Conservation (phyloP, 495 filamentous ascomycete genomes). For the Aspergillus heteromorphus region DNA sequence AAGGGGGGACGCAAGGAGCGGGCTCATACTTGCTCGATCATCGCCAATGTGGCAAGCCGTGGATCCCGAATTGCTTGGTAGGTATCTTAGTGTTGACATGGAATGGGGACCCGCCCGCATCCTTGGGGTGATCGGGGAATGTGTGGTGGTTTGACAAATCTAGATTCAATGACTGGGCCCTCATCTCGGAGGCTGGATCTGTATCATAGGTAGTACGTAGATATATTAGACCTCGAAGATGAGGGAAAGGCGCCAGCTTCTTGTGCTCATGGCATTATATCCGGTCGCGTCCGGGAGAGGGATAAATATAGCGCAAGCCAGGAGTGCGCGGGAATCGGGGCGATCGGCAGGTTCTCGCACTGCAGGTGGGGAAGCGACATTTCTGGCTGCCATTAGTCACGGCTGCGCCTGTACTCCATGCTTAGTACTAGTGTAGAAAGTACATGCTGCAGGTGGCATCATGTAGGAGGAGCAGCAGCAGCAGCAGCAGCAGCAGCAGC, state of each 20-base stretch:
- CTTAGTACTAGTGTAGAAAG: background rate
- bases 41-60: background rate
- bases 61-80: background rate
- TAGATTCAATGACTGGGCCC: too few relatives aligned
- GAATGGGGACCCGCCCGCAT: background rate
- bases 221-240: too few relatives aligned
- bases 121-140: too few relatives aligned
- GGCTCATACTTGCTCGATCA: background rate
- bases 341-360: background rate
- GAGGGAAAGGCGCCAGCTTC: too few relatives aligned
- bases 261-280: too few relatives aligned
- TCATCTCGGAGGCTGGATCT: background rate
- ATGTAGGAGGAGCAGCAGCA: background rate
- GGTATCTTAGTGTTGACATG: background rate
- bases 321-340: background rate
- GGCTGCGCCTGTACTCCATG: background rate
- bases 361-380: background rate
- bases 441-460: background rate
- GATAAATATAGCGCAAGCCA: background rate
- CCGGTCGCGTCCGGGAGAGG: too few relatives aligned
- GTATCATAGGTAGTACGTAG: too few relatives aligned
- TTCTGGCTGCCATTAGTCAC: background rate
- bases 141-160: background rate
- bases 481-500: too few relatives aligned
- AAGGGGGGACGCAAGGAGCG: background rate